Base-by-base conservation (phyloP, 768 basidiomycete genomes). In the Lyophyllum decastes region DNA sequence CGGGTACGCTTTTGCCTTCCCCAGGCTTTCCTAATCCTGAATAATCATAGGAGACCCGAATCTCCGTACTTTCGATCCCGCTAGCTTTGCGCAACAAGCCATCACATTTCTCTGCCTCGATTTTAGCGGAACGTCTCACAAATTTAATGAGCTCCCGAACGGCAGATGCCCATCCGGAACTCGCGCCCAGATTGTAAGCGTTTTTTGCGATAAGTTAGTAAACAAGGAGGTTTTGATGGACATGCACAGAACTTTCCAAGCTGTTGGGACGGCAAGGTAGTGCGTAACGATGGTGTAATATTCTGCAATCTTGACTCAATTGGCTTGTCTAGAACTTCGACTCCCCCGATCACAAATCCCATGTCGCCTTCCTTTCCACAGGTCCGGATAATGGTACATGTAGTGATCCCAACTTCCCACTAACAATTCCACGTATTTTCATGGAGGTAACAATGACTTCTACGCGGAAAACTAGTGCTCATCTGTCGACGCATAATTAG, bases 321-420 rank as follows among this genome's bases (percentile, higher is more conserved):
- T 50, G 49, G 49, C n/a, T 40, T 17, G 38, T 12, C 12, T 38
- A 74, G 75, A 77, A 78, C 55, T 57, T 64, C 4, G 78, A 79
- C 54, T 78, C 76, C 26, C 55, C 58, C 1, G 71, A 77, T 47
- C 77, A 80, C 57, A 72, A 68, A 63, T 74, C 73, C 16, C 76
- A 78, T 52, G 76, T 78, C 22, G 64, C 70, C 10, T 78, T 76
- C 52, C 67, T 71, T 2, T 75, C 73, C n/a, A 72, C 69, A 7
- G 77, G 77, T 0, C 76, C 77, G 1, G 76, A 78, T 58, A 72
- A 67, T 56, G 77, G 78, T 1, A 74, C 73, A 4, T 78, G 78
- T 59, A 59, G 47, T 16, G 72, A 74, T 56, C 67, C 75, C 11
- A 59, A 59, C 2, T 79, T 70, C 55, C 77, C 78, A 8, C 52